Base-by-base conservation (phyloP, 768 basidiomycete species). In the Pleurotus tuber-regium region DNA sequence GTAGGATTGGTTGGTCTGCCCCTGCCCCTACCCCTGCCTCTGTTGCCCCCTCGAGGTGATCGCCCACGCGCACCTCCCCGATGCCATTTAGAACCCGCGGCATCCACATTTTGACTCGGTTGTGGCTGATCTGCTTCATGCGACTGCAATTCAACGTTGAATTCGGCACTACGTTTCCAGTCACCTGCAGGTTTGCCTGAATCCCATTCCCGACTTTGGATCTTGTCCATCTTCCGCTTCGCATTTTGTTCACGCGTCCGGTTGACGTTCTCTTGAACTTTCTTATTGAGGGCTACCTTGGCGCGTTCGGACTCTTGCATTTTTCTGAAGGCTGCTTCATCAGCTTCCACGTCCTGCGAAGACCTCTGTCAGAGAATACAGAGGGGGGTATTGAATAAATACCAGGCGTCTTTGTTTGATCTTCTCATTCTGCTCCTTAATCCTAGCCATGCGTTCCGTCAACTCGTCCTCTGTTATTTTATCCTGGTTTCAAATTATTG, bases 131-230 rank as follows among this genome's bases (percentile, higher is more conserved):
- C 52, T 12, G 53, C 29, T 14, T 55, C 51, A 28, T 51, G 18
- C 24, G 56, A 35, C 8, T 53, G 16, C 48, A 53, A 43, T 41
- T 61, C 53, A 12, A 52, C 21, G n/a, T 57, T 57, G 7, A 54
- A 57, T n/a, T 12, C 23, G 4, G 54, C 21, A 38, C 56, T 54
- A 19, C 59, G 54, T 54, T 68, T 70, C 68, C 66, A 65, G 23
- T 66, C 69, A 24, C 51, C 57, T 7, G 61, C 51, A 6, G 73
- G 66, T 59, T 92, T 92, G 16, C 82, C 87, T 24, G 87, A 84
- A 64, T 92, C 90, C 90, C 90, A 92, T 70, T 92, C 90, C 12
- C 90, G 79, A 56, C 70, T 82, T 60, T 81, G 82, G 19, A 82
- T 76, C 70, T 86, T 89, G n/a, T 87, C 87, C 78, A 91, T 73